Evolutionary conservation across 2,329 filamentous ascomycete genomes (phyloP).

Genomic region (Monilinia vaccinii-corymbosi): DNA sequence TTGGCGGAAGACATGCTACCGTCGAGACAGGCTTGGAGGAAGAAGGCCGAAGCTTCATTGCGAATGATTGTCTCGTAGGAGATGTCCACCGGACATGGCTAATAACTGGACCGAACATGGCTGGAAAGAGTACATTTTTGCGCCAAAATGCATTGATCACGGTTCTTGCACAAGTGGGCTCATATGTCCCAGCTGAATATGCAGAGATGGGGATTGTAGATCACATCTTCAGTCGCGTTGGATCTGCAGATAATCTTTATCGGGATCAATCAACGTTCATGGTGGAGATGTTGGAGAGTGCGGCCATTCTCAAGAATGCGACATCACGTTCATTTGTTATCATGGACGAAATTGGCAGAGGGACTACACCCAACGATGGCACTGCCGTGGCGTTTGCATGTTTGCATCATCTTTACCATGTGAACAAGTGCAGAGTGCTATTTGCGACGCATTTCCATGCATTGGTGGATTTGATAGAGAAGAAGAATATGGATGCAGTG

Average conservation of each 20-base stretch:
- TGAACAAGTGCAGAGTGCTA: slow-evolving; percentile 70
- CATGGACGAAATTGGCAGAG: slow-evolving; percentile 96
- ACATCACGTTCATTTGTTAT: slow-evolving; percentile 83
- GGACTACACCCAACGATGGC: slow-evolving; percentile 89
- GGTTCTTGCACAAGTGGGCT: slow-evolving; percentile 85
- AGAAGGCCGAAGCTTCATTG: slow-evolving; percentile 72
- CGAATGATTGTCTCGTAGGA: slow-evolving; percentile 81
- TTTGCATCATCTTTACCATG: slow-evolving; percentile 69
- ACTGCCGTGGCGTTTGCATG: slow-evolving; percentile 83
- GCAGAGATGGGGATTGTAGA: slow-evolving; percentile 89
- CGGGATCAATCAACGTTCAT: slow-evolving; percentile 96
- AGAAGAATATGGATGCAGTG: slow-evolving; percentile 36
- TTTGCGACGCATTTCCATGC: slow-evolving; percentile 95
- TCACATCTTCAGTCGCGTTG: slow-evolving; percentile 87
- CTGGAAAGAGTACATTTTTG: slow-evolving; percentile 90
- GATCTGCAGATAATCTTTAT: slow-evolving; percentile 92
- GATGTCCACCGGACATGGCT: slow-evolving; percentile 54
- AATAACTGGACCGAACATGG: slow-evolving; percentile 92
- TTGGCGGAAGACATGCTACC: slow-evolving; percentile 84
- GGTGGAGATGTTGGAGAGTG: slow-evolving; percentile 98
- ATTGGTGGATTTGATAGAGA: slow-evolving; percentile 65
- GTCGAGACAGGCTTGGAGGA: slow-evolving; percentile 76
- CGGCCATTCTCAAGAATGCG: slow-evolving; percentile 76
- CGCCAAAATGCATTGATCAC: slow-evolving; percentile 93
- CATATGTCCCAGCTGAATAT: slow-evolving; percentile 81